Percentiles rank a stretch among this genome's conserved stretches.
Conservation (phyloP, 108 stramenopile species). For the Cyclotella sp. region DNA sequence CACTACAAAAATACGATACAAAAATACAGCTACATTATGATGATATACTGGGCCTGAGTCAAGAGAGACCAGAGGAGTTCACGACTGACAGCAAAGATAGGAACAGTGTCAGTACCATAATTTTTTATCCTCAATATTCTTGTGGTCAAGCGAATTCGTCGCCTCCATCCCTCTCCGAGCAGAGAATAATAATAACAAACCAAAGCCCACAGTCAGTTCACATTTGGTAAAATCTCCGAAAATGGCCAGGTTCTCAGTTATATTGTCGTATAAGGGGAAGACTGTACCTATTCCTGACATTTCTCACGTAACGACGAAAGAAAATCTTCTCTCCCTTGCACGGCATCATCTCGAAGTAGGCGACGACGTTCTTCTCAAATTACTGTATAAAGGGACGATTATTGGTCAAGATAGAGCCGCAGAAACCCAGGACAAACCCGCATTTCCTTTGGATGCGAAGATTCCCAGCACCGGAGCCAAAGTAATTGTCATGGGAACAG, state of each 20-base stretch:
- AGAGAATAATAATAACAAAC: too few relatives aligned
- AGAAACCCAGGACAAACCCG: constrained; percentile 10
- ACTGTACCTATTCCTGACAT: constrained; percentile 3
- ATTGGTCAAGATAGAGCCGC: constrained; percentile 4
- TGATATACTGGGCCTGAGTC: too few relatives aligned
- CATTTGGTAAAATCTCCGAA: too few relatives aligned
- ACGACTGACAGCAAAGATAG: too few relatives aligned
- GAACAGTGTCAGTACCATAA: too few relatives aligned
- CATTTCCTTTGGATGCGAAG: constrained; percentile 34
- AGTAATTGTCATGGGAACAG: constrained; percentile 70
- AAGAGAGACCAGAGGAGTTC: too few relatives aligned
- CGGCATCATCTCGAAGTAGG: constrained; percentile 18
- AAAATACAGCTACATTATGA: too few relatives aligned
- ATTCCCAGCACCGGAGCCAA: constrained; percentile 48
- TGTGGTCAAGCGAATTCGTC: too few relatives aligned
- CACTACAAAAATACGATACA: too few relatives aligned
- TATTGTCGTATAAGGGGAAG: constrained; percentile 42
- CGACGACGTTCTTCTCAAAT: constrained; percentile 27
- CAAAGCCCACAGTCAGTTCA: too few relatives aligned
- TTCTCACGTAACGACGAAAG: constrained; percentile 11
- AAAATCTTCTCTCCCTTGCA: constrained; percentile 29
- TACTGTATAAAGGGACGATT: constrained; percentile 34
- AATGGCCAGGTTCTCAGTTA: constrained; percentile 22
- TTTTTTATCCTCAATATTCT: too few relatives aligned
- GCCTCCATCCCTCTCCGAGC: too few relatives aligned